These are phyloP conservation scores for Geotrichum aggregatum DNA, from an alignment of 1,139 yeast species.

Conservation along the genomic window DNA sequence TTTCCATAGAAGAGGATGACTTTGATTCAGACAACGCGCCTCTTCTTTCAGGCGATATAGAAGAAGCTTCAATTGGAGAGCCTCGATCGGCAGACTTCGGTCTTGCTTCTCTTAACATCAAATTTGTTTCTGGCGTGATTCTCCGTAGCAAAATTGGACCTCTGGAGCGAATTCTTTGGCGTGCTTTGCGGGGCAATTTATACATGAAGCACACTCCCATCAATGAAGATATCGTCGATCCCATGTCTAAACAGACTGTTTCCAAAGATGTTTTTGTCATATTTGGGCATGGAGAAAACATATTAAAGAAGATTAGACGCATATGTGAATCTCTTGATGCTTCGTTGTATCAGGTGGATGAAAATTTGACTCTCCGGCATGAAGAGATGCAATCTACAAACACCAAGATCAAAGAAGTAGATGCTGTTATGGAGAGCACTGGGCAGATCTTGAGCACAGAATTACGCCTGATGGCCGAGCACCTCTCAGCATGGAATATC, in stretches of 20 bases:
- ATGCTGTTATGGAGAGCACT: conserved; percentile 68
- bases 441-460: conserved; percentile 68
- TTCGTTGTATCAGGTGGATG: conserved; percentile 61
- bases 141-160: conserved; percentile 64
- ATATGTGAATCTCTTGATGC: conserved; percentile 87
- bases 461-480: conserved; percentile 67
- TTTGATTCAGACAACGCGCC: conserved; percentile 37
- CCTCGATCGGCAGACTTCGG: conserved; percentile 12
- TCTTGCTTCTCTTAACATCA: conserved; percentile 40
- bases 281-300: conserved; percentile 79
- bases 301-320: conserved; percentile 62
- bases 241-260: conserved; percentile 47
- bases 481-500: conserved; percentile 65
- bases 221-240: conserved; percentile 53
- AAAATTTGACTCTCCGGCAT: conserved; percentile 53
- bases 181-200: conserved; percentile 85
- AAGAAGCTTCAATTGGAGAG: conserved; percentile 3
- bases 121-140: conserved; percentile 79
- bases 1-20: conserved; percentile 35
- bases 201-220: conserved; percentile 69
- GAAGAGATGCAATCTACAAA: conserved; percentile 57
- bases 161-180: conserved; percentile 86
- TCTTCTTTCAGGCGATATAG: conserved; percentile 29
- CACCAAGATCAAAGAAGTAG: conserved; percentile 58
- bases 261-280: conserved; percentile 74